phyloP scores from a whole-genome alignment of 768 basidiomycete species.

The Termitomyces sp. region DNA sequence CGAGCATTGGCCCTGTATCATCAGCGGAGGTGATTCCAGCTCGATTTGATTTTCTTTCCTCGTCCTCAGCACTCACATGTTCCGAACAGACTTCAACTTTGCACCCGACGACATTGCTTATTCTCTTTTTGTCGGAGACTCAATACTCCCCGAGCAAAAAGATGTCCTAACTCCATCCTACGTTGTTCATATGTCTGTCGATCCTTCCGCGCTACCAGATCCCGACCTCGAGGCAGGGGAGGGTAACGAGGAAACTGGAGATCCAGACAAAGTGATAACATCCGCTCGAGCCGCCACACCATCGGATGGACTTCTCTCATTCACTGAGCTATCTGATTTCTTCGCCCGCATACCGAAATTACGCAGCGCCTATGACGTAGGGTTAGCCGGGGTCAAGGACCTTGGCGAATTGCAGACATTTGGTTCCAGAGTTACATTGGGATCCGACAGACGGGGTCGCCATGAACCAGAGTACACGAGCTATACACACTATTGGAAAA shows the following conservation, averaged over 20 bases:
- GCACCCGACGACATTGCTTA: conserved; percentile 79
- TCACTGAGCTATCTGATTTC: conserved; percentile 48
- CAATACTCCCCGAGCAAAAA: conserved; percentile 49
- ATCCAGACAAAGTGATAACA: conserved; percentile 69
- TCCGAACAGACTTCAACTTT: conserved; percentile 79
- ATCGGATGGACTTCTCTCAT: conserved; percentile 65
- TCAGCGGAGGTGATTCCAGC: conserved; percentile 66
- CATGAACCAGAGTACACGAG: conserved; percentile 84
- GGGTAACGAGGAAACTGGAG: conserved; percentile 43
- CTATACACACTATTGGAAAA: conserved; percentile 84
- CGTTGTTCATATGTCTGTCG: conserved; percentile 67
- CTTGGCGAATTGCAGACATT: conserved; percentile 30
- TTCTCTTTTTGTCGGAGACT: conserved; percentile 61
- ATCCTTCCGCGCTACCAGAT: conserved; percentile 42
- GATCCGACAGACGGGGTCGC: conserved; percentile 41
- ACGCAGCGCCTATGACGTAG: conserved; percentile 67
- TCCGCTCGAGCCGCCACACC: conserved; percentile 57
- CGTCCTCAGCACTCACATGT: background rate
- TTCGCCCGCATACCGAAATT: conserved; percentile 33
- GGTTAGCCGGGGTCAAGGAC: conserved; percentile 21
- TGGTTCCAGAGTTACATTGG: conserved; percentile 39
- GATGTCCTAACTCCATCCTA: conserved; percentile 52
- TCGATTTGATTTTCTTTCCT: background rate
- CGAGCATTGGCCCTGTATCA: conserved; percentile 67
- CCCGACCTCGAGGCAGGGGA: conserved; percentile 25